Base-by-base conservation (phyloP, 306 rosid genomes). In the Sesbania bispinosa region DNA sequence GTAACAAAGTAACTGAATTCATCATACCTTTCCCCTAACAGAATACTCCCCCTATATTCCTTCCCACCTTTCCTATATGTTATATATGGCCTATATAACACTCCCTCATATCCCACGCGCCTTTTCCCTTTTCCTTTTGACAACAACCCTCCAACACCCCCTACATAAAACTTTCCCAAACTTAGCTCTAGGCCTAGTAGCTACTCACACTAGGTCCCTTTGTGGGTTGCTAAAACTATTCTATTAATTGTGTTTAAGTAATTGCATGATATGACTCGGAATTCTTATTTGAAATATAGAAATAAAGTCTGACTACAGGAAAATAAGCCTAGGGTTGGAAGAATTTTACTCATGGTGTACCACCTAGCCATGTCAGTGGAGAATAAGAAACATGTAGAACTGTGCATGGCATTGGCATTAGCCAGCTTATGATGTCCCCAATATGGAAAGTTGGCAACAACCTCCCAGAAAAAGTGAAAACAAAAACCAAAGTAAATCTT, bases 261-360 rank as follows among this genome's bases (percentile, higher is more conserved):
- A 54, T 54, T 48, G 57, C 46, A 52, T 1, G 9, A 38, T 52
- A 19, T 41, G 13, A 24, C 51, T 20, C 36, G 10, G 16, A 58
- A 66, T 27, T 45, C 41, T n/a, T 20, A 29, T 47, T 47, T 29
- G 18, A 29, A 45, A 16, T 47, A 46, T 6, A 66, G 43, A 47
- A 55, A 27, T 26, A 16, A 71, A 4, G 4, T 23, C 9, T 27
- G 42, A 65, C 14, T 15, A 29, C 29, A 9, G 7, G 21, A 47
- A 16, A 6, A n/a, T 26, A 5, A 8, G 42, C 42, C 42, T 46
- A 46, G 52, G 21, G 10, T 46, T 15, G 10, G 9, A 47, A 15
- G 13, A 38, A 61, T 46, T 77, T 76, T 86, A 32, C 69, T 29
- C 23, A 51, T 8, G 29, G 29, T 6, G 72, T 48, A 9, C 13